These are phyloP conservation scores for Aureobasidium sp. DNA, from an alignment of 2,329 filamentous ascomycete species.

Conservation along the genomic window DNA sequence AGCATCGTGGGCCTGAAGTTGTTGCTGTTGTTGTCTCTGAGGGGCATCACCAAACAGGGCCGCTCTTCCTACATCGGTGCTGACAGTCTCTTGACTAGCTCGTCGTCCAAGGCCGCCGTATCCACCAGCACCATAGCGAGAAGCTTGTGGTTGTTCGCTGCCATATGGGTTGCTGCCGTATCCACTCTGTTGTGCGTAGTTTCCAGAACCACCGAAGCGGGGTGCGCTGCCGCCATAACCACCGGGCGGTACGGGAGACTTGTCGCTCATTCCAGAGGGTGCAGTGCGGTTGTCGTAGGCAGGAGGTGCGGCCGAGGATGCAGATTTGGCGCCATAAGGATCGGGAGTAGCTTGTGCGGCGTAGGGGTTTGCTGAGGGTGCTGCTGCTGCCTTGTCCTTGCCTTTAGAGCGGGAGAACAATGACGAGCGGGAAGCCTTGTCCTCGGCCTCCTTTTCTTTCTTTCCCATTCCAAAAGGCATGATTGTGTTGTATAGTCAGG, in stretches of 20 bases:
- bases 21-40: slow-evolving; percentile 38
- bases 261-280: slow-evolving; percentile 33
- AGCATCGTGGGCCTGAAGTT: slow-evolving; percentile 4
- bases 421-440: slow-evolving; percentile 42
- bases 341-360: slow-evolving; percentile 40
- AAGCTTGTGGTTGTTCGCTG: slow-evolving; percentile 16
- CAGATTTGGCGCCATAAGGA: slow-evolving; percentile 40
- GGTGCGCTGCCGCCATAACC: slow-evolving; percentile 32
- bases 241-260: slow-evolving; percentile 35
- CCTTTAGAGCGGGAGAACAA: slow-evolving; percentile 50
- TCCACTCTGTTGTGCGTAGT: slow-evolving; percentile 35
- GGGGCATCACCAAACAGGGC: slow-evolving; percentile 55
- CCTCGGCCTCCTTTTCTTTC: slow-evolving; percentile 43
- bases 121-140: slow-evolving; percentile 35
- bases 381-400: slow-evolving; percentile 40
- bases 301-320: slow-evolving; percentile 26
- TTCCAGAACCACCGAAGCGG: slow-evolving; percentile 20
- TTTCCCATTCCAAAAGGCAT: slow-evolving; percentile 41
- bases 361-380: slow-evolving; percentile 46
- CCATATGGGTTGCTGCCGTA: slow-evolving; percentile 48
- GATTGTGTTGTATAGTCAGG: not conserved
- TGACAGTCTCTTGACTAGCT: slow-evolving; percentile 41
- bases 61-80: slow-evolving; percentile 50
- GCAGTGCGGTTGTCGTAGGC: slow-evolving; percentile 24
- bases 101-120: slow-evolving; percentile 48